Evolutionary conservation across 108 stramenopile species (phyloP).

Genomic region (Pseudonitzschia multiseries): DNA sequence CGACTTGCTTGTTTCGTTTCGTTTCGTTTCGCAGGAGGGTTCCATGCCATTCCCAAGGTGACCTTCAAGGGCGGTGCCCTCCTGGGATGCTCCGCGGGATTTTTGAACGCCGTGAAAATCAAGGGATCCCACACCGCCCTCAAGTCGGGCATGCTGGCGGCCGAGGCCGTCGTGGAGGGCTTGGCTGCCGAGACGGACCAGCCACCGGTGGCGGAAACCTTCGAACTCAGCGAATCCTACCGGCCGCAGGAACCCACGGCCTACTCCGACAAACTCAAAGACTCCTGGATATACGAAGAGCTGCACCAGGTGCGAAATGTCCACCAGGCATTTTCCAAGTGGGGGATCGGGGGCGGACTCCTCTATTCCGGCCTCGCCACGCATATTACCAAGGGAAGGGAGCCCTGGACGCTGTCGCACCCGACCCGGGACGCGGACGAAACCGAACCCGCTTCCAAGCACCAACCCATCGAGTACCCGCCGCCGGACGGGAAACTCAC

Average conservation of each 20-base stretch:
- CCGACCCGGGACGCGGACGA: conserved; percentile 16
- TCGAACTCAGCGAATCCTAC: conserved; percentile 50
- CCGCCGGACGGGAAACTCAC: conserved; percentile 81
- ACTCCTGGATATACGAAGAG: conserved; percentile 95
- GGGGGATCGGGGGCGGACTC: conserved; percentile 91
- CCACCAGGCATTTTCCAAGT: conserved; percentile 92
- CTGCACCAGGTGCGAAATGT: conserved; percentile 94
- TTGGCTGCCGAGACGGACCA: conserved; percentile 62
- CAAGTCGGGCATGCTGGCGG: conserved; percentile 93
- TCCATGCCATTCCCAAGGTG: conserved; percentile 93
- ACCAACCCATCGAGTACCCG: conserved; percentile 69
- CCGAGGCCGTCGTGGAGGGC: conserved; percentile 88
- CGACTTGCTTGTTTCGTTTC: too few relatives aligned
- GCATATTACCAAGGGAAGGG: conserved; percentile 88
- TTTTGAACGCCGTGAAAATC: conserved; percentile 98
- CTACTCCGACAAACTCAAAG: conserved; percentile 69
- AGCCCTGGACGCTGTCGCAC: conserved; percentile 91
- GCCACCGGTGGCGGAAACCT: conserved; percentile 69
- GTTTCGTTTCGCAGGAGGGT: conserved; percentile 49
- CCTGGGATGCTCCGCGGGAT: conserved; percentile 96
- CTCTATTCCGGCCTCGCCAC: conserved; percentile 90
- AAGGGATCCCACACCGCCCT: conserved; percentile 99
- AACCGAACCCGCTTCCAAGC: conserved; percentile 52
- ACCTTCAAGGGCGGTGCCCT: conserved; percentile 94
- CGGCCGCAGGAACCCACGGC: conserved; percentile 50